A percentile compares a stretch with the other conserved stretches of the same genome.
Evolutionary conservation across 2,329 filamentous ascomycete species (phyloP).

Genomic region (Scedosporium boydii): DNA sequence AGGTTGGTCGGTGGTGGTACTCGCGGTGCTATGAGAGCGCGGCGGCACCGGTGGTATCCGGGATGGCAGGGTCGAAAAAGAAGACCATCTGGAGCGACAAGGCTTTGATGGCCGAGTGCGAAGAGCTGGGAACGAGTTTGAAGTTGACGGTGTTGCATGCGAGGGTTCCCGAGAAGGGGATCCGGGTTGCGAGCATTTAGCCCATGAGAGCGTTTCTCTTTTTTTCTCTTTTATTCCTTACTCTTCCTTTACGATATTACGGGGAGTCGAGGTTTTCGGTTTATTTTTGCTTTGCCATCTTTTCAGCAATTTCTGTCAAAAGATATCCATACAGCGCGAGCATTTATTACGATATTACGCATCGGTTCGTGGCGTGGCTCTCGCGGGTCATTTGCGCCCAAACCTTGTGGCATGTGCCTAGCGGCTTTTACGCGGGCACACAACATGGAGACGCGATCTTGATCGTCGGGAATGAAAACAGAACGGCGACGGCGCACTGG

Average conservation of each 20-base stretch:
- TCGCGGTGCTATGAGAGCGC: constrained; percentile 78
- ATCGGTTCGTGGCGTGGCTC: background rate
- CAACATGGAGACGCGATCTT: background rate
- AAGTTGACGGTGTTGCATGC: constrained; percentile 88
- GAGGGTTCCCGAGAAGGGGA: constrained; percentile 54
- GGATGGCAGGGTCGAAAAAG: constrained; percentile 19
- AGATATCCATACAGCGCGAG: background rate
- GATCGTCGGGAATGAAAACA: background rate
- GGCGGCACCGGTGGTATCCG: constrained; percentile 35
- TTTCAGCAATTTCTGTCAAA: background rate
- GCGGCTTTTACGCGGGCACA: background rate
- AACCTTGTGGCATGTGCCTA: background rate
- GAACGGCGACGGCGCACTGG: background rate
- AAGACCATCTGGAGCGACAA: constrained; percentile 69
- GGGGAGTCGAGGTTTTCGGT: background rate
- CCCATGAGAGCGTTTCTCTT: constrained; percentile 3
- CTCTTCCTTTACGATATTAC: constrained; percentile 6
- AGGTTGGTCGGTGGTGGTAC: constrained; percentile 95
- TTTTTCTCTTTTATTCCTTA: constrained; percentile 8
- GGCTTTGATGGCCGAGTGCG: constrained; percentile 70
- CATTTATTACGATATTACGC: background rate
- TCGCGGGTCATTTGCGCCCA: background rate
- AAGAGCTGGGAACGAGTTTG: constrained; percentile 76
- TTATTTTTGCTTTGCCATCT: background rate
- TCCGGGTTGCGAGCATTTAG: constrained; percentile 9